A percentile compares a stretch with the other conserved stretches of the same genome.
Conservation (phyloP, 1,284 basidiomycete genomes). For the Naganishia sp. region DNA sequence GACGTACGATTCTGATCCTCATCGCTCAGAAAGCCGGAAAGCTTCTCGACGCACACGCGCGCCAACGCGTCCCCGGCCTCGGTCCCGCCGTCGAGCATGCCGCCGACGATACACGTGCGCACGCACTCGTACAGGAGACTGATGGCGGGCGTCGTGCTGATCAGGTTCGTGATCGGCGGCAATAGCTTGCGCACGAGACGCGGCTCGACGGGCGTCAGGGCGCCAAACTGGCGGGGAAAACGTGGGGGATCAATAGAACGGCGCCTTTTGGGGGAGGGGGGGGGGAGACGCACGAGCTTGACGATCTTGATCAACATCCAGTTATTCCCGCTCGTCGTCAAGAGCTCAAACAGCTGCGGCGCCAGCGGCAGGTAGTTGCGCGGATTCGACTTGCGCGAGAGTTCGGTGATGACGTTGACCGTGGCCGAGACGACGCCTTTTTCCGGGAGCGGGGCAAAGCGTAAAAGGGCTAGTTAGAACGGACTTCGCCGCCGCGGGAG, state of each 20-base stretch:
- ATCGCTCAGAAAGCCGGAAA: slow-evolving; percentile 88
- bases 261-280: slow-evolving; percentile 13
- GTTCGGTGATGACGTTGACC: slow-evolving; percentile 91
- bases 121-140: slow-evolving; percentile 97
- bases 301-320: slow-evolving; percentile 99
- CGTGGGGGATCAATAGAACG: neutral
- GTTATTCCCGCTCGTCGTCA: slow-evolving; percentile 93
- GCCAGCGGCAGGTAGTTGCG: slow-evolving; percentile 78
- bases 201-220: slow-evolving; percentile 85
- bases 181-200: slow-evolving; percentile 91
- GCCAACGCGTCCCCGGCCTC: slow-evolving; percentile 75
- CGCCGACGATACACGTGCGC: slow-evolving; percentile 94
- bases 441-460: slow-evolving; percentile 24
- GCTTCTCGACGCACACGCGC: slow-evolving; percentile 84
- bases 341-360: slow-evolving; percentile 89
- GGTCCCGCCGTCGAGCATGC: slow-evolving; percentile 80
- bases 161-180: slow-evolving; percentile 88
- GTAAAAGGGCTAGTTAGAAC: neutral
- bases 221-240: slow-evolving; percentile 69
- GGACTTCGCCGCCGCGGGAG: slow-evolving; percentile 1
- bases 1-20: slow-evolving; percentile 85
- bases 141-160: slow-evolving; percentile 92
- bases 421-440: slow-evolving; percentile 86
- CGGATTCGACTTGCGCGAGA: slow-evolving; percentile 72
- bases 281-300: slow-evolving; percentile 69